phyloP scores from a whole-genome alignment of 345 rosid species.

The Moricandia arvensis region DNA sequence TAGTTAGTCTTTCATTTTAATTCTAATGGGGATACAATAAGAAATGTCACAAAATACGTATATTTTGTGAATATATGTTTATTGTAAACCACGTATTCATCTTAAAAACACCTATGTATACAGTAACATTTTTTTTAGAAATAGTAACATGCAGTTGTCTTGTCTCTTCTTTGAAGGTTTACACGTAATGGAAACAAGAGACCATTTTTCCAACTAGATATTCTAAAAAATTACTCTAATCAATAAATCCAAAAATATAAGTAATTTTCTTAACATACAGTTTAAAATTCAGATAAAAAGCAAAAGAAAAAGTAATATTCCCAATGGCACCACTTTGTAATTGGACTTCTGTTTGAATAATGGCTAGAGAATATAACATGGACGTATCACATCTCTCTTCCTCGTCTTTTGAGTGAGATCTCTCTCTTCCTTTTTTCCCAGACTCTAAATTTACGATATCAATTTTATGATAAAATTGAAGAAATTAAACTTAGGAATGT shows the following conservation, averaged over 20 bases:
- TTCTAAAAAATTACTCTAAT: not conserved
- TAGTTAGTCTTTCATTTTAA: not conserved
- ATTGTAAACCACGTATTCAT: not conserved
- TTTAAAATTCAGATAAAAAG: not conserved
- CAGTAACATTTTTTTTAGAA: not conserved
- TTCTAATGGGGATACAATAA: not conserved
- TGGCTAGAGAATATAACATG: not conserved
- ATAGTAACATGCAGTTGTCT: not conserved
- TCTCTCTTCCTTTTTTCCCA: not conserved
- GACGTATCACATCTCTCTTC: not conserved
- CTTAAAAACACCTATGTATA: not conserved
- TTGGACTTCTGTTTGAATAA: not conserved
- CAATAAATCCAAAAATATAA: not conserved
- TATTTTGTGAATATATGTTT: not conserved
- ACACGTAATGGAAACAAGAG: not conserved
- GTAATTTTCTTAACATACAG: not conserved
- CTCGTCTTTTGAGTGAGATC: not conserved
- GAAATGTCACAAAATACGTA: no score
- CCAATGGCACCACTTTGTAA: not conserved
- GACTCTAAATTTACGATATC: not conserved
- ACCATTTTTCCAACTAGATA: not conserved
- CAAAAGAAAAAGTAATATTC: not conserved
- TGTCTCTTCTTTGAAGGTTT: not conserved
- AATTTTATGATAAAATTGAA: not conserved
- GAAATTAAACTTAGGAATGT: not conserved